These are phyloP conservation scores for Phragmites australis DNA, from an alignment of 176 grass and related monocot genomes.

Conservation along the genomic window DNA sequence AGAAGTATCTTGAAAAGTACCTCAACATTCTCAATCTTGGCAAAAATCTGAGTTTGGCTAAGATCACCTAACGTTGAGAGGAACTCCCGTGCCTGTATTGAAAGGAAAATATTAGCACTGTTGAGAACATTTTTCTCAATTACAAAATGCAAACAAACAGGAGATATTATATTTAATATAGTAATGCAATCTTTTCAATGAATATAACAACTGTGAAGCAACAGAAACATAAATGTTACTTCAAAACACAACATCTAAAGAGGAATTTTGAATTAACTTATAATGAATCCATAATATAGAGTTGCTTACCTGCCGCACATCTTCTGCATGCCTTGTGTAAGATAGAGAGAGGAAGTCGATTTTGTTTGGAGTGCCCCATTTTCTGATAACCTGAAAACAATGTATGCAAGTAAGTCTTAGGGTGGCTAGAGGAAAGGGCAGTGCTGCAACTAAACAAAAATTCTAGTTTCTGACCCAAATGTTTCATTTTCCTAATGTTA, in stretches of 20 bases:
- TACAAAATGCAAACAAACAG: slow-evolving; percentile 5
- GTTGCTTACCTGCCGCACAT: slow-evolving; percentile 81
- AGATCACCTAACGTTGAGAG: slow-evolving; percentile 89
- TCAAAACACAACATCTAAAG: background rate
- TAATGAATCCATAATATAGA: background rate
- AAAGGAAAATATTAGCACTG: slow-evolving; percentile 13
- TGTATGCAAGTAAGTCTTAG: background rate
- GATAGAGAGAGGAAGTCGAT: slow-evolving; percentile 97
- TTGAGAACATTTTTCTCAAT: slow-evolving; percentile 26
- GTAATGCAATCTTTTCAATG: background rate
- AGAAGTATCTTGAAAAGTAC: slow-evolving; percentile 47
- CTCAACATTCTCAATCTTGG: slow-evolving; percentile 98
- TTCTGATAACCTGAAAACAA: slow-evolving; percentile 78
- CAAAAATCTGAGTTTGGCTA: slow-evolving; percentile 89
- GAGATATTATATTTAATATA: background rate
- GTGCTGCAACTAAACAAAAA: background rate
- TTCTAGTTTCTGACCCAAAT: background rate
- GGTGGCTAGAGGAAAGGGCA: background rate
- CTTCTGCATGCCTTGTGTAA: slow-evolving; percentile 94
- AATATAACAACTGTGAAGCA: background rate
- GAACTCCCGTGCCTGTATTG: slow-evolving; percentile 67
- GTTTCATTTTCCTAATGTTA: background rate
- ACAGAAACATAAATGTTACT: background rate
- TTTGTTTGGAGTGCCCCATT: slow-evolving; percentile 91
- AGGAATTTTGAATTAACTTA: background rate